Evolutionary conservation across 805 yeast genomes (phyloP).

Genomic region (Metschnikowia borealis): DNA sequence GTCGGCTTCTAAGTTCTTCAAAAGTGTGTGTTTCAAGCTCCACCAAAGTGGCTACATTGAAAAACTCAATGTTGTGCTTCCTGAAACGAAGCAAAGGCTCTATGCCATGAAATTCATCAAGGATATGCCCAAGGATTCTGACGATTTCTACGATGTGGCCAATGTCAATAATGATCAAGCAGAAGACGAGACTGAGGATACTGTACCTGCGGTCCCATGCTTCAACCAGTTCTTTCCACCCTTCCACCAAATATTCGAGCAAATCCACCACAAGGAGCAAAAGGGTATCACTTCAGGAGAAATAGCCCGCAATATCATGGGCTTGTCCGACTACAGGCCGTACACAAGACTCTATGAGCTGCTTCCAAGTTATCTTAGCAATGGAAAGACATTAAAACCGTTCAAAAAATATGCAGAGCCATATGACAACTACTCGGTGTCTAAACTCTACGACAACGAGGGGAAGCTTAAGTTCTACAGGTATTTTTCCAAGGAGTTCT

Average conservation of each 20-base stretch:
- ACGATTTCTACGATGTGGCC: conserved; percentile 39
- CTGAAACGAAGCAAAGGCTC: conserved; percentile 23
- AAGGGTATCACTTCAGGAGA: conserved; percentile 62
- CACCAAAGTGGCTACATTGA: conserved; percentile 44
- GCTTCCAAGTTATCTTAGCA: conserved; percentile 38
- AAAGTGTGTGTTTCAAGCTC: conserved; percentile 44
- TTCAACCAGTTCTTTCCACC: conserved; percentile 59
- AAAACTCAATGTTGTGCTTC: conserved; percentile 45
- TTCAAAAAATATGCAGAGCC: conserved; percentile 26
- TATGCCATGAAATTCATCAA: conserved; percentile 40
- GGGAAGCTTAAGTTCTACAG: conserved; percentile 74
- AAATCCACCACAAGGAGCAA: conserved; percentile 36
- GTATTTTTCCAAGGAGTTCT: conserved; percentile 32
- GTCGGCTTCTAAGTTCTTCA: conserved; percentile 43
- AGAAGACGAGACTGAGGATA: conserved; percentile 6
- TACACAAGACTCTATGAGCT: conserved; percentile 49
- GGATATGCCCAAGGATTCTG: conserved; percentile 46
- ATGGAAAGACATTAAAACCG: conserved; percentile 24
- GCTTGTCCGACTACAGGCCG: conserved; percentile 50
- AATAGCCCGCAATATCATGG: conserved; percentile 47
- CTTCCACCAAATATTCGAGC: conserved; percentile 57
- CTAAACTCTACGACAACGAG: conserved; percentile 64
- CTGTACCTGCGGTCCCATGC: conserved; percentile 20
- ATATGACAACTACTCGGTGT: conserved; percentile 33
- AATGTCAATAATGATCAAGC: conserved; percentile 18